Base-by-base conservation (phyloP, 1,139 yeast genomes). In the Hyphopichia pseudoburtonii region DNA sequence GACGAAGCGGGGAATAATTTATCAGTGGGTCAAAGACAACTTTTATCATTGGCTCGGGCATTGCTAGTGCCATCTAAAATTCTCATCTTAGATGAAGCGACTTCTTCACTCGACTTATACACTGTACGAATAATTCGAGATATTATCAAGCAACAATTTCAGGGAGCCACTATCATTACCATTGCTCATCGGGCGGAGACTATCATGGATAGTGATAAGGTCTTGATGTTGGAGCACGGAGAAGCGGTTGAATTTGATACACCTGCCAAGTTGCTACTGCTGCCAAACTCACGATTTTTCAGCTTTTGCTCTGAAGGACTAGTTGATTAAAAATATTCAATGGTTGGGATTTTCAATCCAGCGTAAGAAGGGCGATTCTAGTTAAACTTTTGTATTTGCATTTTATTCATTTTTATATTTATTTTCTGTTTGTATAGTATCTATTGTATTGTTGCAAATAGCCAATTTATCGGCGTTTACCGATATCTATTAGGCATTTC, bases 181-280 rank as follows among this genome's bases (percentile, higher is more conserved):
- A 63, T 64, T 43, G 70, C 70, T 9, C 70, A 64, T 40, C 50
- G 70, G 46, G 52, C 63, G 35, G 68, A 64, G 31, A 63, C 70
- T 3, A 56, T 64, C 28, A 44, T 62, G 46, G 70, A 64, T 39
- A 61, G 66, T 45, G 70, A 64, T 39, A 54, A 54, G 33, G 54
- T 64, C 15, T 40, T 64, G 35, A 67, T 63, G 2, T 49, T 64
- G 34, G 67, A 61, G 33, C 50, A 54, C 17, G 70, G 70, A 4
- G 45, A 49, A 32, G 60, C 62, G 2, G 51, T 50, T 30, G 69
- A 64, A 42, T 64, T 60, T 44, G 69, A 50, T 30, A 33, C 56
- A 16, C 71, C 70, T 0, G 44, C 46, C 21, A 51, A 46, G 15
- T 52, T 66, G 33, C 50, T 66, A 32, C 47, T 51, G 17, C 44